phyloP scores from a whole-genome alignment of 2,329 filamentous ascomycete genomes.

The Pezicula radicicola region DNA sequence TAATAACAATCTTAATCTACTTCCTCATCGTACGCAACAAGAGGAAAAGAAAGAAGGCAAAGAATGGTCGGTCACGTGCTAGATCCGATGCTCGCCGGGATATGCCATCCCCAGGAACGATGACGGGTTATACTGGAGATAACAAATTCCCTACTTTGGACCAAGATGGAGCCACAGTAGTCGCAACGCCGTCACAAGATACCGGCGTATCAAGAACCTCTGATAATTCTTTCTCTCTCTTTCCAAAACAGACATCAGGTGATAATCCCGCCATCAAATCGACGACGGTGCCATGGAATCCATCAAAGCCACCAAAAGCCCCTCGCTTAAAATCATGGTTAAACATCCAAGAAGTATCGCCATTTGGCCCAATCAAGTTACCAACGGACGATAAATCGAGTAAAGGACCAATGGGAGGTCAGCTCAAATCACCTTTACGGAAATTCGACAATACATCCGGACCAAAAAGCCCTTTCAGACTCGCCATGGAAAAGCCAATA shows the following conservation, averaged over 20 bases:
- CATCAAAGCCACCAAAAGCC: slow-evolving; percentile 18
- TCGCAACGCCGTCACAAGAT: not conserved
- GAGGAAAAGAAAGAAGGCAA: slow-evolving; percentile 4
- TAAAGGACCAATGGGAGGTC: slow-evolving; percentile 13
- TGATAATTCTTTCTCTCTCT: slow-evolving; percentile 11
- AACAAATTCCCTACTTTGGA: not conserved
- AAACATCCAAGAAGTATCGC: slow-evolving; percentile 21
- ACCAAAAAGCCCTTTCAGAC: not conserved
- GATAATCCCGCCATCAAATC: slow-evolving; percentile 11
- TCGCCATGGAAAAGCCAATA: not conserved
- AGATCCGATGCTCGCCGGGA: no score
- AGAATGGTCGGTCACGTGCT: no score
- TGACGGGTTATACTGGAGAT: not conserved
- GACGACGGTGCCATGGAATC: slow-evolving; percentile 23
- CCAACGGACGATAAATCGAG: slow-evolving; percentile 14
- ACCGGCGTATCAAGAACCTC: slow-evolving; percentile 2
- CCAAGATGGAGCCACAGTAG: not conserved
- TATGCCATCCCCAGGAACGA: no score
- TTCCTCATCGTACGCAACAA: slow-evolving; percentile 32
- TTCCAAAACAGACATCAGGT: slow-evolving; percentile 6
- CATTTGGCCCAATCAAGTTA: slow-evolving; percentile 20
- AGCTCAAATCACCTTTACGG: slow-evolving; percentile 21
- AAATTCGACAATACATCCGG: not conserved
- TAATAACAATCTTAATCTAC: slow-evolving; percentile 35
- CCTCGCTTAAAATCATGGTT: slow-evolving; percentile 22